These are phyloP conservation scores for Aspergillus leporis DNA, from an alignment of 495 filamentous ascomycete species.

Conservation along the genomic window DNA sequence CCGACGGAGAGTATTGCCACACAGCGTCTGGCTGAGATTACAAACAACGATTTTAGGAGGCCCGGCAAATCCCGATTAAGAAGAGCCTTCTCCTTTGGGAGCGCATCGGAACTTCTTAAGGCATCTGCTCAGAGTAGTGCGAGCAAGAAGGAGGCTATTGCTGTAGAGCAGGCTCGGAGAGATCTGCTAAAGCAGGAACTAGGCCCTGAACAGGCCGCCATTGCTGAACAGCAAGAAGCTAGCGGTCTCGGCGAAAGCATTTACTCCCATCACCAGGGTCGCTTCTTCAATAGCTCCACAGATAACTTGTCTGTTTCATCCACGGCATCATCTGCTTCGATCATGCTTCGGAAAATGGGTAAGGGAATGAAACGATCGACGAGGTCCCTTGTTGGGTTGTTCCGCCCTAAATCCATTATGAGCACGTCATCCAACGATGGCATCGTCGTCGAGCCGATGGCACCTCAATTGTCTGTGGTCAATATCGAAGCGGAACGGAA, in stretches of 20 bases:
- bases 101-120: constrained; percentile 86
- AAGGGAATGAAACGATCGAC: constrained; percentile 92
- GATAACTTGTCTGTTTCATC: constrained; percentile 97
- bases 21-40: constrained; percentile 76
- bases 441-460: constrained; percentile 60
- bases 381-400: constrained; percentile 88
- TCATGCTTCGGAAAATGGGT: constrained; percentile 99
- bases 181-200: constrained; percentile 69
- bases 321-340: constrained; percentile 94
- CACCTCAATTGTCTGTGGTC: constrained; percentile 86
- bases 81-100: constrained; percentile 96
- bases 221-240: constrained; percentile 87
- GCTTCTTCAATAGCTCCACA: constrained; percentile 86
- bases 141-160: constrained; percentile 51
- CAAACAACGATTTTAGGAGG: constrained; percentile 68
- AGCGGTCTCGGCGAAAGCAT: constrained; percentile 90
- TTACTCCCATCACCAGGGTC: constrained; percentile 78
- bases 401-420: constrained; percentile 89
- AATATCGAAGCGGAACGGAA: constrained; percentile 93
- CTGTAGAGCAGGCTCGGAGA: constrained; percentile 68
- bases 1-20: constrained; percentile 65
- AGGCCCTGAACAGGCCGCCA: constrained; percentile 84
- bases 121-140: constrained; percentile 66
- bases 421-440: constrained; percentile 70
- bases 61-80: constrained; percentile 85